Percentiles rank a stretch among this genome's conserved stretches.
phyloP scores from a whole-genome alignment of 148 eudicot genomes.

The Camellia granthamiana region DNA sequence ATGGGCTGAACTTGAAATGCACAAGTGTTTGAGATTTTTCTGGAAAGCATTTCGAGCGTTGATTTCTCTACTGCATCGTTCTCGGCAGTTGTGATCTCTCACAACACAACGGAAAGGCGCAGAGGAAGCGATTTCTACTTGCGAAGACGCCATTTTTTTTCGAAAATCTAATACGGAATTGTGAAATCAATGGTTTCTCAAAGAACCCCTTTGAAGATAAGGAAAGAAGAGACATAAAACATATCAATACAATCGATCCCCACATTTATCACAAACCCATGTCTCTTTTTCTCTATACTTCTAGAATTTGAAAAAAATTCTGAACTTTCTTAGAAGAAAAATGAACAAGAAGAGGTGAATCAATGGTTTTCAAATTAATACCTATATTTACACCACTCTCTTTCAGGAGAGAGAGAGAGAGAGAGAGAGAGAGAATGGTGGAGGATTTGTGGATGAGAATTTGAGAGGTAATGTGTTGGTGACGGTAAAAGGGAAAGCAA shows the following conservation, averaged over 20 bases:
- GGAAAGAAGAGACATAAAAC: neutral
- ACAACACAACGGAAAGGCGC: slow-evolving; percentile 51
- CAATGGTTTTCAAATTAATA: neutral
- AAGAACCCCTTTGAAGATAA: neutral
- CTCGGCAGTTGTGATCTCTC: slow-evolving; percentile 42
- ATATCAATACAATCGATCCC: neutral
- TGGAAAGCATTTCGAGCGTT: slow-evolving; percentile 25
- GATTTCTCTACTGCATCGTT: slow-evolving; percentile 23
- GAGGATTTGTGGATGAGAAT: too few relatives aligned
- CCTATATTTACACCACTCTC: too few relatives aligned
- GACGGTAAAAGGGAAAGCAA: too few relatives aligned
- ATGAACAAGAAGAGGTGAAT: slow-evolving; percentile 8
- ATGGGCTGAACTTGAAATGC: slow-evolving; percentile 25
- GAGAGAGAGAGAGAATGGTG: too few relatives aligned
- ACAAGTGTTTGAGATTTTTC: slow-evolving; percentile 20
- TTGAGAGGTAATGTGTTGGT: too few relatives aligned
- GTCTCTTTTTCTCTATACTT: neutral
- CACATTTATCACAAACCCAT: slow-evolving; percentile 9
- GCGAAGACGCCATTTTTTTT: slow-evolving; percentile 31
- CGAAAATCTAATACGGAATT: neutral
- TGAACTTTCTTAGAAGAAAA: neutral
- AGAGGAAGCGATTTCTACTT: slow-evolving; percentile 46
- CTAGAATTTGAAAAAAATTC: neutral
- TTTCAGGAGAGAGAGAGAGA: too few relatives aligned
- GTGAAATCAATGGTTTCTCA: neutral